Evolutionary conservation across 805 yeast genomes (phyloP), one percentile per base, ranked within the genome.

Genomic region (Lipomyces yamadae): DNA sequence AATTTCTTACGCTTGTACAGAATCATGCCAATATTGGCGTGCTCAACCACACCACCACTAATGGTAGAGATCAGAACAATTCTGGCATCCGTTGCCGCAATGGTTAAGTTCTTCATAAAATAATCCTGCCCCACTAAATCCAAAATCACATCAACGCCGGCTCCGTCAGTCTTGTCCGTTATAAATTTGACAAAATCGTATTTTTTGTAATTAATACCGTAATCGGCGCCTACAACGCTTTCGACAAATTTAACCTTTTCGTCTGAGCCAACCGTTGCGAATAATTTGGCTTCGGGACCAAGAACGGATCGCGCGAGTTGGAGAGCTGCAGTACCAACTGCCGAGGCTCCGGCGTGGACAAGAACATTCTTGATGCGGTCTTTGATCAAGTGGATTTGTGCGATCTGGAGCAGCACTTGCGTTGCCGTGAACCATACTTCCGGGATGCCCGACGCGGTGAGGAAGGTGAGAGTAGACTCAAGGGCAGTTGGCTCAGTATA

Each of bases 371-470:
- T 74, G 4, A 64, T 61, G 4, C 37, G 34, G 18, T 58, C 56
- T 15, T 75, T 75, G 70, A 73, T 68, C 42, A 67, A 60, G n/a
- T 76, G 79, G 1, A 76, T 77, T 55, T 60, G 69, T 2, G 72
- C 73, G 30, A 72, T 65, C 39, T 66, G 35, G 10, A 69, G 71
- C 6, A 80, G 69, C 6, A 76, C 74, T 65, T 78, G 80, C 3
- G 74, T 58, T 0, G 82, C 82, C 4, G 79, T 74, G 50, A 77
- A 72, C 82, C 82, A 79, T 29, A 68, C 75, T 53, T 76, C 78
- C 3, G 79, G 79, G 2, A 79, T 63, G 0, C 76, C 72, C 1
- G 81, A 79, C 1, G 79, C 79, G 11, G 69, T 70, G 1, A 65
- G 66, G 59, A 71, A 63, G 8, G 72, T 54, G 56, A 79, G 29